Conservation (phyloP, 352 stramenopile genomes). For the Pythium brachiatum region DNA sequence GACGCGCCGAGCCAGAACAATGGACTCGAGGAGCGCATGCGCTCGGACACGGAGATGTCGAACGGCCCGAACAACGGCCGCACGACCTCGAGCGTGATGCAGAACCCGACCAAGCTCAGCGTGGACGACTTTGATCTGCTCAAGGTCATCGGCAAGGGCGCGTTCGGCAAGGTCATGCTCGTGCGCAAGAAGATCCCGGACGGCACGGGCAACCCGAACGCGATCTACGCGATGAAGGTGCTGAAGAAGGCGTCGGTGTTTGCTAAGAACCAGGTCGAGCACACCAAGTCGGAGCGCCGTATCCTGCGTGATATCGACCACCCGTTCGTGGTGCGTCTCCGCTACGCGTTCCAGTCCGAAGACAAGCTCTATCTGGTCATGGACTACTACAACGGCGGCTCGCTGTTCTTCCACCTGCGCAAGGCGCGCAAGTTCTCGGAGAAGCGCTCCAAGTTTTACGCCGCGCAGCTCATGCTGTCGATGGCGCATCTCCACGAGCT, state of each 20-base stretch:
- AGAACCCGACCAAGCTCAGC: constrained; percentile 50
- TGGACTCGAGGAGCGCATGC: constrained; percentile 45
- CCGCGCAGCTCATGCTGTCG: constrained; percentile 87
- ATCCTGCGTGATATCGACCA: constrained; percentile 91
- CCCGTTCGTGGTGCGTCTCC: constrained; percentile 91
- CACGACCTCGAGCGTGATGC: constrained; percentile 42
- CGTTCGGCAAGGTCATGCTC: constrained; percentile 96
- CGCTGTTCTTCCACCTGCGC: constrained; percentile 90
- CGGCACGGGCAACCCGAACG: constrained; percentile 53
- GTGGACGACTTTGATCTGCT: constrained; percentile 95
- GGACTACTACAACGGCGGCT: constrained; percentile 92
- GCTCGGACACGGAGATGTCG: constrained; percentile 79
- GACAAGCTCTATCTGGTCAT: constrained; percentile 93
- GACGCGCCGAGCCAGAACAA: constrained; percentile 38
- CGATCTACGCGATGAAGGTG: constrained; percentile 94
- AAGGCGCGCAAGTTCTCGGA: constrained; percentile 90
- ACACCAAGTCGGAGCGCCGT: constrained; percentile 90
- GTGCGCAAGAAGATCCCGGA: constrained; percentile 91
- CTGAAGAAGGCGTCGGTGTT: constrained; percentile 91
- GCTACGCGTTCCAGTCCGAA: constrained; percentile 93
- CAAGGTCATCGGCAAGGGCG: constrained; percentile 95
- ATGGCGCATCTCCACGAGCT: constrained; percentile 93
- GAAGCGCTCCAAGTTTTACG: constrained; percentile 88
- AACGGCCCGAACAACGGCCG: constrained; percentile 26
- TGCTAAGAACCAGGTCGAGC: constrained; percentile 92